Evolutionary conservation across 2,329 filamentous ascomycete genomes (phyloP).

Genomic region (Neofusicoccum parvum): DNA sequence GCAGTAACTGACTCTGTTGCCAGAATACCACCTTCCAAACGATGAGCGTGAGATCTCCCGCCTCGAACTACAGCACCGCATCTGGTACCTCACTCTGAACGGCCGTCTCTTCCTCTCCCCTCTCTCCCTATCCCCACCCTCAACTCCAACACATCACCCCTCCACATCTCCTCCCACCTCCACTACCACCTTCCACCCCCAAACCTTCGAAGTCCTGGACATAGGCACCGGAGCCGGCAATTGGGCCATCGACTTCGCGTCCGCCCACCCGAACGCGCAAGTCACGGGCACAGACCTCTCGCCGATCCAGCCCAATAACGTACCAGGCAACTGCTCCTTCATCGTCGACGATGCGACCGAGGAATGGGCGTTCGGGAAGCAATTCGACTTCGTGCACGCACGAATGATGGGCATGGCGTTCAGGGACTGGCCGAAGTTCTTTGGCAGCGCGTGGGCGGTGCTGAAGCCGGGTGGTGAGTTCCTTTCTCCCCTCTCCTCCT

Average conservation of each 20-base stretch:
- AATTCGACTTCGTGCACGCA: slow-evolving; percentile 60
- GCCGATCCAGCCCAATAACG: slow-evolving; percentile 29
- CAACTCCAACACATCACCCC: neutral
- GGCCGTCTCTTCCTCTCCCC: slow-evolving; percentile 23
- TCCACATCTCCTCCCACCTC: neutral
- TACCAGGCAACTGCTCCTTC: slow-evolving; percentile 31
- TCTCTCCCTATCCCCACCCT: neutral
- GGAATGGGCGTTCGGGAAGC: slow-evolving; percentile 55
- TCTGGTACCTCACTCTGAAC: slow-evolving; percentile 28
- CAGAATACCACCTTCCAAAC: neutral
- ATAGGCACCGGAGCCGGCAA: neutral
- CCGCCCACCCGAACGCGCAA: slow-evolving; percentile 24
- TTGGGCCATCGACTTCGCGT: slow-evolving; percentile 23
- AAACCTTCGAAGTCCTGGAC: neutral
- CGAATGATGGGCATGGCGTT: slow-evolving; percentile 54
- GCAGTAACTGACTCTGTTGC: neutral
- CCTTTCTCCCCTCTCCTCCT: too few relatives aligned
- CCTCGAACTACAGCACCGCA: slow-evolving; percentile 27
- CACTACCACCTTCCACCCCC: too few relatives aligned
- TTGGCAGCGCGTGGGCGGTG: slow-evolving; percentile 41
- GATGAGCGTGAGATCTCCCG: neutral
- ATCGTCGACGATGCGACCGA: slow-evolving; percentile 36
- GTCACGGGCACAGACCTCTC: slow-evolving; percentile 35
- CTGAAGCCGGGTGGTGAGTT: slow-evolving; percentile 45
- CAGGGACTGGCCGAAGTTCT: slow-evolving; percentile 51